Percentiles rank a stretch among this genome's conserved stretches.
These are phyloP conservation scores for Albifimbria verrucaria DNA, from an alignment of 2,329 filamentous ascomycete genomes.

Conservation along the genomic window DNA sequence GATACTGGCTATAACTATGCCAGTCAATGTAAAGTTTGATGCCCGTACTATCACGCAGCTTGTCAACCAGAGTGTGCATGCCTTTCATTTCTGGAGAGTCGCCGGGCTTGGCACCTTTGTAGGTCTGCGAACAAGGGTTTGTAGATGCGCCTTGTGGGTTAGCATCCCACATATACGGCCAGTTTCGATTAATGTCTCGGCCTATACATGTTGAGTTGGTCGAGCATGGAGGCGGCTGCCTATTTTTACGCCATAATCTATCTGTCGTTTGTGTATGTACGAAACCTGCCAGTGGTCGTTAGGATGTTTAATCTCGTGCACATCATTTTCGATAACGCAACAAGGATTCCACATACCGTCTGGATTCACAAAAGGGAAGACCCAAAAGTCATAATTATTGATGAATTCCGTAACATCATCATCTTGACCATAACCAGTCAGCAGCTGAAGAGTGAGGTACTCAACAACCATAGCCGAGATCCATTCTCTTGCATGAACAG, in stretches of 20 bases:
- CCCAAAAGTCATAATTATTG: constrained; percentile 1
- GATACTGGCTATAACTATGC: constrained; percentile 53
- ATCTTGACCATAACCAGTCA: constrained; percentile 39
- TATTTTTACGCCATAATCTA: constrained; percentile 48
- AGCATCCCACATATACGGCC: constrained; percentile 43
- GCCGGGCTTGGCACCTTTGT: constrained; percentile 32
- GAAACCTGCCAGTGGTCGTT: constrained; percentile 28
- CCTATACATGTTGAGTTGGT: constrained; percentile 33
- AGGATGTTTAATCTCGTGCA: not conserved
- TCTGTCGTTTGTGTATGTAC: constrained; percentile 40
- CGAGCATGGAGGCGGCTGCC: constrained; percentile 26
- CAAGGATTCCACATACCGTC: not conserved
- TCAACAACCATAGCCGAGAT: constrained; percentile 53
- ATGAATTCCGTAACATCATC: constrained; percentile 35
- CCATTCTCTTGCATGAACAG: constrained; percentile 60
- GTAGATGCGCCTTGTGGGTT: constrained; percentile 37
- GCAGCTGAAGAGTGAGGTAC: constrained; percentile 46
- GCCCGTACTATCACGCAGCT: constrained; percentile 27
- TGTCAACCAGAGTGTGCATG: constrained; percentile 21
- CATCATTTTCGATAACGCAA: not conserved
- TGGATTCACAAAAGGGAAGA: constrained; percentile 4
- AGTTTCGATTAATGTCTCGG: constrained; percentile 50
- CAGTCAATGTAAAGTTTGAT: constrained; percentile 57
- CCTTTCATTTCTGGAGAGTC: constrained; percentile 45
- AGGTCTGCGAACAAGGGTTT: constrained; percentile 41